Base-by-base conservation (phyloP, 805 yeast species). In the Yarrowia divulgata region DNA sequence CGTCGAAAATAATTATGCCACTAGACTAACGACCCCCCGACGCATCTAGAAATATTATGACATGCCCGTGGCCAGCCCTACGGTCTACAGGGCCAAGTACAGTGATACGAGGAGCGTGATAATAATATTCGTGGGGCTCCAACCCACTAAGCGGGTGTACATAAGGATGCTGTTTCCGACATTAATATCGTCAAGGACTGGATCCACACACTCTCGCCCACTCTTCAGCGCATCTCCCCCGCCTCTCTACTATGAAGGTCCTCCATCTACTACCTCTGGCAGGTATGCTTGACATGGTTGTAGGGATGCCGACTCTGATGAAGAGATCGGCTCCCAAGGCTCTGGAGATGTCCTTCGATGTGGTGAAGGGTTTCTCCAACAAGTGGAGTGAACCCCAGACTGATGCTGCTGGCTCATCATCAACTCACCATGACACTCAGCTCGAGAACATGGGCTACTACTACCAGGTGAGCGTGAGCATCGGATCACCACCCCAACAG, bases 401-500 rank as follows among this genome's bases (percentile, higher is more conserved):
- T 3, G 39, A 49, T 34, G 42, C 54, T 67, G 58, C 46, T 18
- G 49, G 60, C 13, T 37, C 60, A 18, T 1, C 58, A 7, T 19
- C 55, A 8, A 8, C 60, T 13, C 62, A 68, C 35, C 45, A 34
- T 9, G 40, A 34, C 40, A 34, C 40, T 32, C 32, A 35, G 1
- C 34, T 55, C 16, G 46, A 57, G 18, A 57, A 57, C 63, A 57
- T 57, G 63, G 63, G 63, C 35, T 57, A 57, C 39, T 72, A 55
- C 57, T 73, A 72, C 67, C 63, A 67, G 37, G 43, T 72, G 40
- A 45, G 67, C 18, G 69, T 75, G 18, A 67, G 75, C 13, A 67
- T 90, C 12, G 94, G 95, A 2, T 84, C 91, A 0, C 83, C 87
- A 2, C 74, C 80, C 0, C 89, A 88, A 74, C 75, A 79, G 10